Evolutionary conservation across 192 early-diverging fungal species (phyloP).

Genomic region (Lobosporangium transversale): DNA sequence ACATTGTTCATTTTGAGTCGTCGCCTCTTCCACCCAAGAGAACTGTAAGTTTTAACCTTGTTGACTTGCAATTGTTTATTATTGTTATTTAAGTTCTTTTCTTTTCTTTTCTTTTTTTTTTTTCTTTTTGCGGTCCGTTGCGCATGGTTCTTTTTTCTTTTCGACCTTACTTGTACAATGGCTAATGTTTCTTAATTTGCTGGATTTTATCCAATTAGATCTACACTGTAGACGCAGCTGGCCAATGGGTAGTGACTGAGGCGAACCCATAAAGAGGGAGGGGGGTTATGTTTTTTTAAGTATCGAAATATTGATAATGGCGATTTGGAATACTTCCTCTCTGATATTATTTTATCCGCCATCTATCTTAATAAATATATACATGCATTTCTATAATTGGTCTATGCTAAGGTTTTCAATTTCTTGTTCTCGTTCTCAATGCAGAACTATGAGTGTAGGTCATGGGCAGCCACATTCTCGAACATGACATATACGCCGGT

Average conservation of each 20-base stretch:
- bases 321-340: too few relatives aligned
- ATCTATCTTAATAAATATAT: too few relatives aligned
- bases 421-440: too few relatives aligned
- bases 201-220: too few relatives aligned
- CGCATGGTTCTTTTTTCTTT: background rate
- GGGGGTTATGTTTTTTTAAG: too few relatives aligned
- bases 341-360: too few relatives aligned
- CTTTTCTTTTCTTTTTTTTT: background rate
- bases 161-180: background rate
- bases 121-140: background rate
- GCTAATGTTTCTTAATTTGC: too few relatives aligned
- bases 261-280: slow-evolving; percentile 39
- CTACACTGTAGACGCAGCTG: slow-evolving; percentile 48
- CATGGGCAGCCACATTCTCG: slow-evolving; percentile 34
- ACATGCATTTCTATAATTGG: too few relatives aligned
- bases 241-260: slow-evolving; percentile 40
- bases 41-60: slow-evolving; percentile 63
- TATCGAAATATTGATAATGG: too few relatives aligned
- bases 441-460: slow-evolving; percentile 39
- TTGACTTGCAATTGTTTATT: too few relatives aligned
- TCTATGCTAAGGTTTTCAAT: too few relatives aligned
- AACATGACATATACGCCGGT: slow-evolving; percentile 23
- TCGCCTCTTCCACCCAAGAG: slow-evolving; percentile 60
- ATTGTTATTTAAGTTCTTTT: background rate
- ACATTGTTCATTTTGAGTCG: slow-evolving; percentile 70